Evolutionary conservation across 2,329 filamentous ascomycete species (phyloP).

Genomic region (Pleurostoma richardsiae): DNA sequence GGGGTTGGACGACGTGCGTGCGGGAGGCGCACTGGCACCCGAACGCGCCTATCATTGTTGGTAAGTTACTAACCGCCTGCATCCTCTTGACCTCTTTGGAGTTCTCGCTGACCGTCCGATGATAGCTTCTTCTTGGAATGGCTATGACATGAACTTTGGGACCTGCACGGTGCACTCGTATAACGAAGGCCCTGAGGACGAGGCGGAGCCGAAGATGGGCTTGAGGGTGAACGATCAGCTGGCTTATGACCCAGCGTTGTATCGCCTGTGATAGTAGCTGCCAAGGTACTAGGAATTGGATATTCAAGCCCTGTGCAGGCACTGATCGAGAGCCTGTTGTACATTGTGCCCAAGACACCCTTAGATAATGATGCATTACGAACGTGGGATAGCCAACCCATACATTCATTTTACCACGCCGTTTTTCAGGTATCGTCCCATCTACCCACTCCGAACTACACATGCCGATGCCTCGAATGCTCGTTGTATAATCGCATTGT

Average conservation of each 20-base stretch:
- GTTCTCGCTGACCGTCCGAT: constrained; percentile 4
- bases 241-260: constrained; percentile 8
- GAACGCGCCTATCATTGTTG: constrained; percentile 70
- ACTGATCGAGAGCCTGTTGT: not conserved
- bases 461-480: too few species aligned
- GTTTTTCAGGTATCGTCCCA: too few species aligned
- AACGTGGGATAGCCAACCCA: not conserved
- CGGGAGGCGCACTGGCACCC: constrained; percentile 91
- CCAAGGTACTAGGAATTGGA: too few species aligned
- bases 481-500: too few species aligned
- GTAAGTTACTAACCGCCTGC: constrained; percentile 29
- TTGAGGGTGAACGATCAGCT: constrained; percentile 57
- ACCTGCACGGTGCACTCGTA: constrained; percentile 76
- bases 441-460: too few species aligned
- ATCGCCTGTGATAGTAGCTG: too few species aligned
- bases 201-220: constrained; percentile 55
- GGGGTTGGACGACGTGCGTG: constrained; percentile 71
- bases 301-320: too few species aligned
- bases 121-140: constrained; percentile 76
- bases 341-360: not conserved
- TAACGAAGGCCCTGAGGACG: constrained; percentile 64
- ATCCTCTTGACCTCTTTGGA: not conserved
- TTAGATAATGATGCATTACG: not conserved
- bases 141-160: constrained; percentile 65
- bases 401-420: not conserved